Base-by-base conservation (phyloP, 805 yeast species). In the Yarrowia divulgata region DNA sequence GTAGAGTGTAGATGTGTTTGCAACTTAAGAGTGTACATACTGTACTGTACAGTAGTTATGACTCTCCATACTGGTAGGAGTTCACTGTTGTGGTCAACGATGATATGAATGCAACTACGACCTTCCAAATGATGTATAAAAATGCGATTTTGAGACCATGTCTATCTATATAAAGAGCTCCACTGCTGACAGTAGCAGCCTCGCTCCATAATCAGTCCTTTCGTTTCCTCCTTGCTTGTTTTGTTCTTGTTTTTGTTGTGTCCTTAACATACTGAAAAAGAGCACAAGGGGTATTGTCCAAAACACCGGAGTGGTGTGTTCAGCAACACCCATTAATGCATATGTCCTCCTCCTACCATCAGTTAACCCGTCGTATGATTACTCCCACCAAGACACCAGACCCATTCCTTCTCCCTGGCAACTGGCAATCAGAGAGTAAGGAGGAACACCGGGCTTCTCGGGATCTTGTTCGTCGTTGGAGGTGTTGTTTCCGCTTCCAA, bases 351-450 rank as follows among this genome's bases (percentile, higher is more conserved):
- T n/a, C 23, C 29, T 23, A 23, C 29, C 46, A 43, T 12, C 46
- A n/a, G 23, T 43, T 8, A 18, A 43, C 23, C 46, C 14, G 4
- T 10, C 19, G 3, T 3, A 9, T 1, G 29, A 18, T 34, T 63
- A 88, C 75, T 90, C 96, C 99, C 99, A 94, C 99, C 99, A 95
- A 69, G 93, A 86, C 49, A 91, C 88, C 73, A 96, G 87, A 5
- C 99, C 99, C 96, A 93, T 91, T 54, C 99, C 99, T 75, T 93
- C 97, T 3, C 92, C 87, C 77, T 93, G 97, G 77, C 98, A 93
- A 72, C 97, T 90, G 18, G 94, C 98, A 37, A 91, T 79, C 35
- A 94, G 79, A 10, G 92, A 91, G 79, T 92, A 93, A 16, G 97
- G 92, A 12, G 97, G 95, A 13, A 85, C 71, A 8, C 75, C 57